A percentile compares a stretch with the other conserved stretches of the same genome.
phyloP scores from a whole-genome alignment of 345 rosid genomes.

The Eucalyptus cloeziana region DNA sequence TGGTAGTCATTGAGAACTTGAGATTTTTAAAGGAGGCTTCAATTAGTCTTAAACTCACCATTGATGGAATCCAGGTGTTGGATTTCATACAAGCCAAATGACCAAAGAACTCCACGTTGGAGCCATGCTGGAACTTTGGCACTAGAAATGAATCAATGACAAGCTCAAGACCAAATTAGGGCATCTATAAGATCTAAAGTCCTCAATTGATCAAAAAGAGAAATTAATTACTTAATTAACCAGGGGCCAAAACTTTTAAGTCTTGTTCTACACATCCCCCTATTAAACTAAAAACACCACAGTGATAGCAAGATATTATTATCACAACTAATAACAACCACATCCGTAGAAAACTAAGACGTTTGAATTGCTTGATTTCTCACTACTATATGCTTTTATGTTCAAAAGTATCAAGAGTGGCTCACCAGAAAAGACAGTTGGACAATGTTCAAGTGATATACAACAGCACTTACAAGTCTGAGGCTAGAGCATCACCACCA shows the following conservation, averaged over 20 bases:
- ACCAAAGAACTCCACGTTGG: neutral
- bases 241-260: neutral
- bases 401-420: neutral
- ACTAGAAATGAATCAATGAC: neutral
- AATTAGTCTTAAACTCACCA: neutral
- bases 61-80: neutral
- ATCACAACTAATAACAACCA: neutral
- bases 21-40: neutral
- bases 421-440: neutral
- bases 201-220: neutral
- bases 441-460: neutral
- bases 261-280: neutral
- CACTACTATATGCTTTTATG: neutral
- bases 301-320: neutral
- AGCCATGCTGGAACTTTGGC: neutral
- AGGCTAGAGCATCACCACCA: slow-evolving; percentile 99
- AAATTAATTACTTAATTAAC: neutral
- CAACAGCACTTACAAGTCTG: slow-evolving; percentile 83
- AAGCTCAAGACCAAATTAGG: neutral
- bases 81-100: neutral
- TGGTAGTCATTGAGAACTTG: neutral
- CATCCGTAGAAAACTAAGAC: neutral
- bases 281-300: neutral
- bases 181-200: neutral
- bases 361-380: neutral